Percentiles rank a stretch among this genome's conserved stretches.
Conservation (phyloP, 768 basidiomycete genomes). For the Pleurotus citrinopileatus region DNA sequence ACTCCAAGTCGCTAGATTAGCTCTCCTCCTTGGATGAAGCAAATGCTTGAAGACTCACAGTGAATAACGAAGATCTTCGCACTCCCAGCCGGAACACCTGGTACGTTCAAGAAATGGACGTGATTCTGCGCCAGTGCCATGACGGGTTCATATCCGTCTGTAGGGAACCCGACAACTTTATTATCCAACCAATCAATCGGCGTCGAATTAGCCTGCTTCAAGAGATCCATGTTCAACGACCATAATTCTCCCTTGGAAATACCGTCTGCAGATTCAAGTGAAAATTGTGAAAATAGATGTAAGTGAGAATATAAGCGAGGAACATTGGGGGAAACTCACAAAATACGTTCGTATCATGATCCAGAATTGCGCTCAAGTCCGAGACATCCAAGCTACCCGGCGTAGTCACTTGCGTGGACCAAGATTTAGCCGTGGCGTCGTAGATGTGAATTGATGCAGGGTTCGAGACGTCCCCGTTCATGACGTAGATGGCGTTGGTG, state of each 20-base stretch:
- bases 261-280: conserved; percentile 49
- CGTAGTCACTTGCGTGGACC: conserved; percentile 71
- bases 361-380: conserved; percentile 71
- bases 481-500: conserved; percentile 81
- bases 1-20: conserved; percentile 35
- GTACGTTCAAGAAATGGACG: conserved; percentile 77
- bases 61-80: conserved; percentile 86
- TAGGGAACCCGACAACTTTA: conserved; percentile 52
- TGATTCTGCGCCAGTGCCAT: conserved; percentile 88
- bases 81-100: conserved; percentile 61
- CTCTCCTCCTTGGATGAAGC: not conserved
- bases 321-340: conserved; percentile 48
- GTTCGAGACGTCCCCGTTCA: conserved; percentile 72
- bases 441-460: conserved; percentile 77
- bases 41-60: conserved; percentile 44
- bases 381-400: conserved; percentile 57
- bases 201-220: conserved; percentile 57
- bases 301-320: no score
- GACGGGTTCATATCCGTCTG: conserved; percentile 58
- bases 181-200: conserved; percentile 66
- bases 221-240: conserved; percentile 64
- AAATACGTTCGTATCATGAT: conserved; percentile 94
- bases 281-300: no score
- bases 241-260: conserved; percentile 64
- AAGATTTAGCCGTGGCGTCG: conserved; percentile 66